Evolutionary conservation across 177 flowering plant species (phyloP).

Genomic region (Vitis hybrid): DNA sequence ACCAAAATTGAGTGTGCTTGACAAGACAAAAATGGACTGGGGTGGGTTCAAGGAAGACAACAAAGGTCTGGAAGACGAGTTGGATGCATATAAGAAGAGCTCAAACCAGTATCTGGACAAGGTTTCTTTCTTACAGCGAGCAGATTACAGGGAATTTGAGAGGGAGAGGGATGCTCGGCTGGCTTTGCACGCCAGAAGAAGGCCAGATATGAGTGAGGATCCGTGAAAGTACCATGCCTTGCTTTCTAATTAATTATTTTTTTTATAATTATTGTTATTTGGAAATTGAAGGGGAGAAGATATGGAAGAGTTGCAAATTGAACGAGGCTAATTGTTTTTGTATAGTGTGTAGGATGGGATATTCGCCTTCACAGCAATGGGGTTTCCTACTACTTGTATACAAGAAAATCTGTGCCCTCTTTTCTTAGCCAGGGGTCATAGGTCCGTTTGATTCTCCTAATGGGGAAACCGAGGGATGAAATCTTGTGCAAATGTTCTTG

Average conservation of each 20-base stretch:
- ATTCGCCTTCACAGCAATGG: too few relatives aligned
- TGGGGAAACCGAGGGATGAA: too few relatives aligned
- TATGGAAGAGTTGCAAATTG: too few relatives aligned
- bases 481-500: too few relatives aligned
- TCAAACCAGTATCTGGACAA: conserved; percentile 85
- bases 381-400: too few relatives aligned
- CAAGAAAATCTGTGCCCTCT: too few relatives aligned
- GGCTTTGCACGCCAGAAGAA: conserved; percentile 69
- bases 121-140: conserved; percentile 79
- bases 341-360: too few relatives aligned
- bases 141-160: conserved; percentile 85
- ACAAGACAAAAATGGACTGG: conserved; percentile 98
- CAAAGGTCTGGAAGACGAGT: conserved; percentile 84
- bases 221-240: conserved; percentile 19
- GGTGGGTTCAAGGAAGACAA: conserved; percentile 91
- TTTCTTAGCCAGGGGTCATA: too few relatives aligned
- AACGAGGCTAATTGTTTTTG: too few relatives aligned
- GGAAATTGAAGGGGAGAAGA: too few relatives aligned
- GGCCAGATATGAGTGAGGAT: conserved; percentile 67
- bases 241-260: background rate
- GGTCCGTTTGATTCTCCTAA: too few relatives aligned
- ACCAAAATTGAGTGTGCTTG: conserved; percentile 92
- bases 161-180: conserved; percentile 90
- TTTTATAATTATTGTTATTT: too few relatives aligned
- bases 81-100: conserved; percentile 96